Conservation (phyloP, 192 early-diverging fungal genomes). For the Dissophora ornata region DNA sequence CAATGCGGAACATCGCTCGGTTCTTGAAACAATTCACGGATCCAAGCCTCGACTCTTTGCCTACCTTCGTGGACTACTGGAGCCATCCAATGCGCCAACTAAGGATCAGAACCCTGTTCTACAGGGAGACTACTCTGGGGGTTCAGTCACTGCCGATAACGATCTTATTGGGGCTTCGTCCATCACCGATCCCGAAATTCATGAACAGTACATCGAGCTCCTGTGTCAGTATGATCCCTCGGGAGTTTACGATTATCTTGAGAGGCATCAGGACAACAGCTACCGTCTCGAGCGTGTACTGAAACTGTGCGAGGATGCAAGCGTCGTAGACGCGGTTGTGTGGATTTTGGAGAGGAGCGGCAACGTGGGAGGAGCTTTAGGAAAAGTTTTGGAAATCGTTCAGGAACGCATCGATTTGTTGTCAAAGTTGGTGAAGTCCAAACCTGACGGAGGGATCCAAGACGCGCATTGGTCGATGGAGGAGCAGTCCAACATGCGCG, state of each 20-base stretch:
- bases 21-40: conserved; percentile 56
- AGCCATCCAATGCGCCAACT: conserved; percentile 37
- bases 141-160: background rate
- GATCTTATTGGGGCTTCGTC: conserved; percentile 8
- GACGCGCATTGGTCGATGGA: conserved; percentile 60
- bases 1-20: conserved; percentile 62
- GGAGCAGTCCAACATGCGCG: conserved; percentile 60
- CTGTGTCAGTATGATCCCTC: conserved; percentile 71
- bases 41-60: conserved; percentile 61
- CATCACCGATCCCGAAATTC: conserved; percentile 55
- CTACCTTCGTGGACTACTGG: conserved; percentile 66
- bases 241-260: conserved; percentile 68
- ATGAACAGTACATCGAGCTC: conserved; percentile 68
- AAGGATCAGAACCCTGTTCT: background rate
- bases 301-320: conserved; percentile 59
- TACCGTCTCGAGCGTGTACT: conserved; percentile 58
- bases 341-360: conserved; percentile 71
- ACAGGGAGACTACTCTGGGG: background rate
- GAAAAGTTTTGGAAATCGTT: conserved; percentile 66
- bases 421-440: conserved; percentile 53
- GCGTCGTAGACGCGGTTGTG: conserved; percentile 68
- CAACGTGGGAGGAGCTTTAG: conserved; percentile 62
- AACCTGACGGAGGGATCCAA: conserved; percentile 50
- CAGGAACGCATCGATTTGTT: conserved; percentile 60
- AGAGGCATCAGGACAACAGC: conserved; percentile 59